These are phyloP conservation scores for Digitaria exilis DNA, from an alignment of 202 grass and related monocot genomes.

Conservation along the genomic window DNA sequence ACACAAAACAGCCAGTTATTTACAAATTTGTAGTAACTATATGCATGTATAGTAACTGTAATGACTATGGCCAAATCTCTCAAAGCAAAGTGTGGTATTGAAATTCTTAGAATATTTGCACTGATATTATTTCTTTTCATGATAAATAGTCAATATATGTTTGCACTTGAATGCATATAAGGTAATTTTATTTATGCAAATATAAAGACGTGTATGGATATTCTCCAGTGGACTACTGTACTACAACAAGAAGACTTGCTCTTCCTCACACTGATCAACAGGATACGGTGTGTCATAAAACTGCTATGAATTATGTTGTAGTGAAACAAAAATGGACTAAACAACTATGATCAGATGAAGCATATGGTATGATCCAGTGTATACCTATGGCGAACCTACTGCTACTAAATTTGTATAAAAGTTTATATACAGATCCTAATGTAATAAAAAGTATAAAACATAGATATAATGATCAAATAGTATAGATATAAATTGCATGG, in stretches of 20 bases:
- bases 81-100: too few species aligned
- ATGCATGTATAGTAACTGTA: too few species aligned
- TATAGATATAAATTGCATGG: too few species aligned
- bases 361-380: too few species aligned
- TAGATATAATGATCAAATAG: too few species aligned
- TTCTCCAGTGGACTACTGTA: not conserved
- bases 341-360: not conserved
- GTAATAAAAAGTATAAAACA: too few species aligned
- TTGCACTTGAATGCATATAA: not conserved
- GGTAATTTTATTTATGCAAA: not conserved
- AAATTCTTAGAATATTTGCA: not conserved
- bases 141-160: too few species aligned
- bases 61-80: too few species aligned
- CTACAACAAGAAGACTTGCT: not conserved
- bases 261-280: not conserved
- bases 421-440: too few species aligned
- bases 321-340: not conserved
- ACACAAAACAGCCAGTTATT: not conserved
- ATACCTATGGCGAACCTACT: too few species aligned
- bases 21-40: too few species aligned
- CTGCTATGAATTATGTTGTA: slow-evolving; percentile 1
- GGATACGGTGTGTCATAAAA: not conserved
- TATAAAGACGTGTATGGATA: not conserved
- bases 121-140: not conserved
- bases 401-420: too few species aligned